Percentiles rank a stretch among this genome's conserved stretches.
Conservation (phyloP, 768 basidiomycete species). For the Leccinum uliginosum region DNA sequence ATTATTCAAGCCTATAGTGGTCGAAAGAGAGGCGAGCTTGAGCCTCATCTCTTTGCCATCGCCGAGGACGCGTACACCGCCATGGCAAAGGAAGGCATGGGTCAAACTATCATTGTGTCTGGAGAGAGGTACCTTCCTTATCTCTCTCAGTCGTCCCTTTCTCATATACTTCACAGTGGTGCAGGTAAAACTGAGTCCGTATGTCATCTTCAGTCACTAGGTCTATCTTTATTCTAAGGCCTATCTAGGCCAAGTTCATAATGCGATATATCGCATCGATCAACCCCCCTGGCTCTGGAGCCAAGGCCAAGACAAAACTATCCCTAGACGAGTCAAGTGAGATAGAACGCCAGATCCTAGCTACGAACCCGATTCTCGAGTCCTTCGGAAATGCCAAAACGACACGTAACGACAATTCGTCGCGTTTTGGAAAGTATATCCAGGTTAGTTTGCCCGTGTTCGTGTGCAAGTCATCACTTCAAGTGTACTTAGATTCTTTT, state of each 20-base stretch:
- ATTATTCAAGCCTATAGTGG: constrained; percentile 97
- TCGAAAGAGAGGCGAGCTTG: constrained; percentile 86
- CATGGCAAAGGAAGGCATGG: constrained; percentile 90
- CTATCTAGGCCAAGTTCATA: constrained; percentile 86
- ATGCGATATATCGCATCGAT: constrained; percentile 99
- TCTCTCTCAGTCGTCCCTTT: neutral
- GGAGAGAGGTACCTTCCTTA: constrained; percentile 77
- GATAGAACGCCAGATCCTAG: constrained; percentile 94
- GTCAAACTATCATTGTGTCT: constrained; percentile 98
- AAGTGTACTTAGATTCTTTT: constrained; percentile 75
- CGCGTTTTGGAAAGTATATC: constrained; percentile 98
- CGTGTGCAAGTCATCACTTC: neutral
- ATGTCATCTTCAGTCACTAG: constrained; percentile 21
- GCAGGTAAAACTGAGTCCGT: constrained; percentile 99
- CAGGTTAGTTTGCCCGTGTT: constrained; percentile 46
- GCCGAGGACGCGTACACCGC: constrained; percentile 98
- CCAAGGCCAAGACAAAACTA: constrained; percentile 63
- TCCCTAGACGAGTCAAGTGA: constrained; percentile 86
- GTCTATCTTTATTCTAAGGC: constrained; percentile 2
- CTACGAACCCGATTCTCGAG: constrained; percentile 99
- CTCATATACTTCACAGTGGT: constrained; percentile 56
- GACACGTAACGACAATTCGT: constrained; percentile 98
- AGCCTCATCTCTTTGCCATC: constrained; percentile 97
- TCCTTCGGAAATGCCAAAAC: constrained; percentile 99
- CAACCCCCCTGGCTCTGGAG: constrained; percentile 68